Percentiles rank a stretch among this genome's conserved stretches.
phyloP scores from a whole-genome alignment of 1,284 basidiomycete genomes.

The Apiotrichum gracile region DNA sequence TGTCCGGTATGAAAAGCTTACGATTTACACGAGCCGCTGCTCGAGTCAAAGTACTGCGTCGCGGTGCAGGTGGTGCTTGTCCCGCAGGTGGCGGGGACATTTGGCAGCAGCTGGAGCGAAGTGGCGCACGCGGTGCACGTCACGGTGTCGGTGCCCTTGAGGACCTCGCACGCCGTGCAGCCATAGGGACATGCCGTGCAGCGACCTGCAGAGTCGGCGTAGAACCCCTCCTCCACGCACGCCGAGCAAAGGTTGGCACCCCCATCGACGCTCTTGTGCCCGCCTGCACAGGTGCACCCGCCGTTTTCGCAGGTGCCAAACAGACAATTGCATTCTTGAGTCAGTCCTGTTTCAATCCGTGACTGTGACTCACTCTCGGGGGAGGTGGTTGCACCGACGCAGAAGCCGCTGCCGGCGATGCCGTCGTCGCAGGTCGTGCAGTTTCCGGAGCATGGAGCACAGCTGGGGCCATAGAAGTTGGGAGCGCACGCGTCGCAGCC shows the following conservation, averaged over 20 bases:
- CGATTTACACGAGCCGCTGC: constrained; percentile 26
- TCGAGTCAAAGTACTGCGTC: constrained; percentile 37
- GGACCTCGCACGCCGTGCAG: constrained; percentile 37
- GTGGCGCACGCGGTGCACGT: constrained; percentile 33
- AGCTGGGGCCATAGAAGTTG: constrained; percentile 40
- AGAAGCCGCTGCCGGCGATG: constrained; percentile 41
- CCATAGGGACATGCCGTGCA: constrained; percentile 46
- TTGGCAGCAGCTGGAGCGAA: constrained; percentile 22
- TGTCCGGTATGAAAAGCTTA: constrained; percentile 11
- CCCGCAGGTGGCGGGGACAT: constrained; percentile 32
- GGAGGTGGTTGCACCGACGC: constrained; percentile 31
- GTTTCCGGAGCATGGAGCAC: constrained; percentile 30
- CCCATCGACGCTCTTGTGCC: constrained; percentile 31
- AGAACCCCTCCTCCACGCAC: constrained; percentile 43
- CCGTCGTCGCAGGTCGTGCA: constrained; percentile 48
- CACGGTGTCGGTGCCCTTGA: constrained; percentile 21
- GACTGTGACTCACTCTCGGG: constrained; percentile 11
- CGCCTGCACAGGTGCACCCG: constrained; percentile 46
- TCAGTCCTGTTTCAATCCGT: background rate
- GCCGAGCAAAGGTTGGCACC: constrained; percentile 37
- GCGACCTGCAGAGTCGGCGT: constrained; percentile 11
- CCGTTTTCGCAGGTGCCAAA: constrained; percentile 44
- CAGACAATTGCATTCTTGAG: constrained; percentile 44
- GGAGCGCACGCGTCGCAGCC: constrained; percentile 34
- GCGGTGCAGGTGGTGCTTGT: constrained; percentile 26